Conservation (phyloP, 495 filamentous ascomycete species). For the Aspergillus bertholletiae region DNA sequence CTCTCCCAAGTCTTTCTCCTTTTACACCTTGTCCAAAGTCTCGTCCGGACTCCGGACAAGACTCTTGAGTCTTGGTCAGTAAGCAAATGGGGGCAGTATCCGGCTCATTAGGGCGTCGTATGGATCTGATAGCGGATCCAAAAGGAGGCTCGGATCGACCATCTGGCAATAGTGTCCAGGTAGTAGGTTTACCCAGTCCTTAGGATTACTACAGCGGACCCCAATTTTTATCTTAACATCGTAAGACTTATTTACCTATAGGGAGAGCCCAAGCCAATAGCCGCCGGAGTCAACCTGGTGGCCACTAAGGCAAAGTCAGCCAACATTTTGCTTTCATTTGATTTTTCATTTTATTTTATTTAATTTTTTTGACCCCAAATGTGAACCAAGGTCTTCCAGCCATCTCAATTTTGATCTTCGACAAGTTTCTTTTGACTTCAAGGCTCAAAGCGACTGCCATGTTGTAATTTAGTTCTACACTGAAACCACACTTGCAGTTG, state of each 20-base stretch:
- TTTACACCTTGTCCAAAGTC: not conserved
- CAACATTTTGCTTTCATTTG: too few relatives aligned
- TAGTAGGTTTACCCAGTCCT: not conserved
- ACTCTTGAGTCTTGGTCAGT: not conserved
- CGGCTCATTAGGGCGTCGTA: not conserved
- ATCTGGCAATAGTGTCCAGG: too few relatives aligned
- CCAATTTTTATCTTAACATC: not conserved
- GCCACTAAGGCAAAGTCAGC: not conserved
- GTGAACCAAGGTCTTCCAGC: too few relatives aligned
- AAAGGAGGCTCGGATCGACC: not conserved
- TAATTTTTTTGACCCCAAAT: too few relatives aligned
- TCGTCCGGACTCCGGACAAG: too few relatives aligned
- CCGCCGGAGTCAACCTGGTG: not conserved
- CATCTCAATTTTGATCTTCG: constrained; percentile 14
- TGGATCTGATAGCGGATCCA: constrained; percentile 1
- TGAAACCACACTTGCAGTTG: too few relatives aligned
- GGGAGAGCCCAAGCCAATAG: constrained; percentile 4
- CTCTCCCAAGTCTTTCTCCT: too few relatives aligned
- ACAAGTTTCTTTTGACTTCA: too few relatives aligned
- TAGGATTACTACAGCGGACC: not conserved
- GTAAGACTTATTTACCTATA: not conserved
- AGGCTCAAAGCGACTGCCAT: too few relatives aligned
- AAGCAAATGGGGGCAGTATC: not conserved
- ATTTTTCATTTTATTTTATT: too few relatives aligned
- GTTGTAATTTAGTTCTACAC: too few relatives aligned